Evolutionary conservation across 345 rosid genomes (phyloP), one percentile per base, ranked within the genome.

Genomic region (Reutealis trisperma): DNA sequence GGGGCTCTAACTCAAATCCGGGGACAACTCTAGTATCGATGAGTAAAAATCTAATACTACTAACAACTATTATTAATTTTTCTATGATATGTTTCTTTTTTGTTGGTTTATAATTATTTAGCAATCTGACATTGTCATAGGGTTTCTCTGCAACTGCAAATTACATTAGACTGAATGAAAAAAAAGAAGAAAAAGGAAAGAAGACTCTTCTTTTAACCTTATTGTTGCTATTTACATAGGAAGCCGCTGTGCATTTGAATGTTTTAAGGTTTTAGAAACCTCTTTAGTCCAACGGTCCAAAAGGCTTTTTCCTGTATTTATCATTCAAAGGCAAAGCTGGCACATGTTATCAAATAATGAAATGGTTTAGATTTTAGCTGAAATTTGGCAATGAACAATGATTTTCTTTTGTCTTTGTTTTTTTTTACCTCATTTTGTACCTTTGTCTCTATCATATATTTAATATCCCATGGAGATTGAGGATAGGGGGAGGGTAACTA

Each of bases 381-480:
- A 73, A 73, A 63, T 61, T 24, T 73, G 61, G 61, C 69, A 42
- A 58, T n/a, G 25, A 22, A 59, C 51, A 59, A 59, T 72, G 47
- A 72, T 72, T 13, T 24, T 72, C 32, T 72, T 24, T 63, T 61
- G 41, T 41, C 66, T 19, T 63, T 13, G 15, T 45, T 8, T 32
- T 41, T 30, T 4, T 12, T 12, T 10, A 30, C 0, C 14, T 11
- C 16, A n/a, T 55, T 15, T 15, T 32, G 45, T 11, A 13, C 49
- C 62, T 10, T 2, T 22, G 11, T 13, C 12, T 42, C 1, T n/a
- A 4, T 3, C 18, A 55, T 4, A 8, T 16, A 0, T 37, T 37
- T 37, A 37, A 37, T 37, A 37, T 37, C 41, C 0, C 4, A 4
- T 0, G 41, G 1, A 27, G 30, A 27, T 27, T 1, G 1, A 27